Conservation (phyloP, 331 rosid species). For the Malus hybrid region DNA sequence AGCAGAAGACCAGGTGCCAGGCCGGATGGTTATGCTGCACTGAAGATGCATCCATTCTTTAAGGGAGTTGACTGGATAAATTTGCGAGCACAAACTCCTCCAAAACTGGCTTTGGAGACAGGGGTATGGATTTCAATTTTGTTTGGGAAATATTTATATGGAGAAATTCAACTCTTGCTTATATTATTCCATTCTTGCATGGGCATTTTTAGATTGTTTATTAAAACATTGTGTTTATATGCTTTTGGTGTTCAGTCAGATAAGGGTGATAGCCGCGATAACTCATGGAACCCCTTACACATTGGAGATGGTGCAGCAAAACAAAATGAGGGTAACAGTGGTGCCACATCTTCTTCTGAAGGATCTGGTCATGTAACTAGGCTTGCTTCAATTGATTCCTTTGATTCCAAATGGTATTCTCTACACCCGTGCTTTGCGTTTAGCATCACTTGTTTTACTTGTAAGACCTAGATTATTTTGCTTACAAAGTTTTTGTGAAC, state of each 20-base stretch:
- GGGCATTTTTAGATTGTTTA: neutral
- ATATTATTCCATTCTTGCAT: neutral
- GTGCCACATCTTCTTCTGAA: conserved; percentile 61
- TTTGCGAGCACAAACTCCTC: conserved; percentile 56
- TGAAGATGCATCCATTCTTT: conserved; percentile 81
- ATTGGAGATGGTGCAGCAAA: conserved; percentile 55
- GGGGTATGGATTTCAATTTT: conserved; percentile 35
- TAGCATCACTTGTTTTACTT: conserved; percentile 5
- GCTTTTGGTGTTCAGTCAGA: conserved; percentile 42
- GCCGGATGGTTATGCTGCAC: conserved; percentile 63
- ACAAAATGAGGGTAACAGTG: conserved; percentile 44
- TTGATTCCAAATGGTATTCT: conserved; percentile 89
- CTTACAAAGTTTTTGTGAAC: conserved; percentile 1
- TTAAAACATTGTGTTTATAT: neutral
- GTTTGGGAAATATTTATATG: conserved; percentile 8
- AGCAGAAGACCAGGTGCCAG: conserved; percentile 88
- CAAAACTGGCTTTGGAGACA: conserved; percentile 67
- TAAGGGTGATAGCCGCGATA: conserved; percentile 37
- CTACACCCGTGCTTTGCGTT: conserved; percentile 7
- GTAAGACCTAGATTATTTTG: neutral
- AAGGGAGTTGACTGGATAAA: conserved; percentile 73
- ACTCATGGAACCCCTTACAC: conserved; percentile 84
- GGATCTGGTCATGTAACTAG: conserved; percentile 57
- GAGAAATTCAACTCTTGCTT: neutral
- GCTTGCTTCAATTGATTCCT: conserved; percentile 96